Base-by-base conservation (phyloP, 768 basidiomycete species). In the Suillus weaverae region DNA sequence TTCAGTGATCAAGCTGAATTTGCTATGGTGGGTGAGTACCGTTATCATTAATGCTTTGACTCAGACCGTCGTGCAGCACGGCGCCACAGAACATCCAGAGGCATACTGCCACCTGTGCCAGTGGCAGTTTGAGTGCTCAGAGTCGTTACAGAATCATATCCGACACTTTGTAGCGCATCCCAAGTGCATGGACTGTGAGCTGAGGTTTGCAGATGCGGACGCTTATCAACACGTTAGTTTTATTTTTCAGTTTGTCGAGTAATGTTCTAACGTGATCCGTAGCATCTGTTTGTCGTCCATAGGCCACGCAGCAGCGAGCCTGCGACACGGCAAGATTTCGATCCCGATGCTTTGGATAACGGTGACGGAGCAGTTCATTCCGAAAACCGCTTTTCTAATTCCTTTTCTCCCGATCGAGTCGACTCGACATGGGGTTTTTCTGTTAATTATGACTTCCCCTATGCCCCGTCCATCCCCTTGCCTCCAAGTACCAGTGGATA, bases 141-240 rank as follows among this genome's bases (percentile, higher is more conserved):
- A 79, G 30, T 69, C 73, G 22, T 65, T 82, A 32, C 74, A 79
- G 53, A 73, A 72, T 36, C 84, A 85, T 65, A 81, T 80, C 68
- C 72, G 65, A 22, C 73, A 74, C 13, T 83, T 84, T 20, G 71
- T 75, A 30, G 71, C 67, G 20, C 85, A 85, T 70, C 82, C 85
- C 3, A 80, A 78, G 61, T 85, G 85, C 62, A 65, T 70, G 32
- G 69, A 72, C 36, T 85, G 84, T 60, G 69, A 73, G n/a, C 60
- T 77, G 53, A 81, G 82, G 36, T 84, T 83, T 63, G 66, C 73
- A 53, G 79, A 82, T 63, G 70, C 76, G 32, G 74, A 74, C 51
- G 73, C 74, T 2, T 75, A 79, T 64, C 72, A 77, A 64, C 68
- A 77, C 56, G 83, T 83, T 64, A 62, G 77, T 60, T 61, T 51